Evolutionary conservation across 257 asterid species (phyloP), one percentile per base, ranked within the genome.

Genomic region (Linaria vulgaris): DNA sequence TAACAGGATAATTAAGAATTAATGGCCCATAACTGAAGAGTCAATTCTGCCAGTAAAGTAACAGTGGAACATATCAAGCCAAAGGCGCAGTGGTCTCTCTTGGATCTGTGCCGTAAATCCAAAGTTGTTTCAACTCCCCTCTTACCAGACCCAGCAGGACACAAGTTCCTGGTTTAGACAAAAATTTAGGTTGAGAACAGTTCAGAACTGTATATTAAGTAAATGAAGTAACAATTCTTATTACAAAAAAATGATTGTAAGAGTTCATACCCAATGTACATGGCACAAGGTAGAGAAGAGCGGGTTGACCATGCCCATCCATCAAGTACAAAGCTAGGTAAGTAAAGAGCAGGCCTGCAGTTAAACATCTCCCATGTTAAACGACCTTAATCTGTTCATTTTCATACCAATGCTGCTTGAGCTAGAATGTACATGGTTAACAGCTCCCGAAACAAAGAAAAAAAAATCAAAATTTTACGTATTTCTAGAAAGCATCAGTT

Each of bases 241-340:
- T 31, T 20, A 11, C 6, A 25, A 57, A 10, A 51, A 72, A 44
- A 49, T 53, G 50, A 15, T 52, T 56, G 14, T 48, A 52, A 57
- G 51, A 59, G 66, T 53, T 25, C 70, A 59, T 79, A 91, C 98
- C 96, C 44, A 91, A 72, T 51, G 98, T 88, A 69, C 95, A 91
- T 0, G 98, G 98, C 62, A 91, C 98, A 56, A 91, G 90, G 78
- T 91, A 91, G 54, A 91, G 90, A 64, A 91, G 94, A 56, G 98
- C 98, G 0, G 98, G 98, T 68, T 91, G 96, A 59, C 98, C 98
- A 38, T 88, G 88, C 30, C 96, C 98, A n/a, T 84, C 49, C 98
- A 91, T 91, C 69, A 91, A 78, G 74, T 86, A 91, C 87, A 91
- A 69, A 54, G 85, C 98, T 59, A 86, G 31, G 76, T 88, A 91